A percentile compares a stretch with the other conserved stretches of the same genome.
Evolutionary conservation across 2,329 filamentous ascomycete species (phyloP).

Genomic region (Amauroascus verrucosus): DNA sequence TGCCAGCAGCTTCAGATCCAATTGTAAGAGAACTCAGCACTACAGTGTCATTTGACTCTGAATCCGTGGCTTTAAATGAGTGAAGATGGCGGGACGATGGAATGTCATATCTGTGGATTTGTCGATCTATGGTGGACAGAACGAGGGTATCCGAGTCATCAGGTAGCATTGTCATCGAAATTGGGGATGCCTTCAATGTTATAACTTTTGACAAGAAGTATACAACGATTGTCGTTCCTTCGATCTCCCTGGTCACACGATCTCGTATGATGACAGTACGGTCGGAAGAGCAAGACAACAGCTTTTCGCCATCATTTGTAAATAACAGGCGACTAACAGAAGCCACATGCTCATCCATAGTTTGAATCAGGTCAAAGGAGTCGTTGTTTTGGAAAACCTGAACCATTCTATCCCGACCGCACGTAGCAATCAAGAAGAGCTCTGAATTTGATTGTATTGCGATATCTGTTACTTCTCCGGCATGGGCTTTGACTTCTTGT

Average conservation of each 20-base stretch:
- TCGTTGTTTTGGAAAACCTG: slow-evolving; percentile 67
- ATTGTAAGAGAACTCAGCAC: slow-evolving; percentile 69
- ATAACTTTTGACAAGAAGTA: slow-evolving; percentile 70
- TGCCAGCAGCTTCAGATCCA: slow-evolving; percentile 42
- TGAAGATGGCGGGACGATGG: slow-evolving; percentile 57
- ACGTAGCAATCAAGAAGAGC: slow-evolving; percentile 63
- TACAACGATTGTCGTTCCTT: slow-evolving; percentile 51
- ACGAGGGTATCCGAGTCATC: slow-evolving; percentile 49
- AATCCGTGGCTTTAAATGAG: slow-evolving; percentile 74
- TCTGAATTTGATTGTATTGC: slow-evolving; percentile 56
- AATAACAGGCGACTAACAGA: slow-evolving; percentile 72
- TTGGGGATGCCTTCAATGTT: slow-evolving; percentile 73
- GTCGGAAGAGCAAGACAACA: slow-evolving; percentile 82
- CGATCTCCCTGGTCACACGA: slow-evolving; percentile 54
- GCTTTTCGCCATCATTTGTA: slow-evolving; percentile 55
- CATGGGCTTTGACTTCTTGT: slow-evolving; percentile 73
- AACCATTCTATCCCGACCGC: slow-evolving; percentile 79
- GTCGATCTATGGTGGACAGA: slow-evolving; percentile 53
- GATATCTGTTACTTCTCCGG: slow-evolving; percentile 73
- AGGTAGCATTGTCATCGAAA: slow-evolving; percentile 65
- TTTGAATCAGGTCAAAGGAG: slow-evolving; percentile 71
- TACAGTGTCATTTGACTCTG: slow-evolving; percentile 68
- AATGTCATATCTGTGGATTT: slow-evolving; percentile 51
- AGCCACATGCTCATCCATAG: slow-evolving; percentile 80
- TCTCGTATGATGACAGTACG: slow-evolving; percentile 77